Evolutionary conservation across 1,284 basidiomycete species (phyloP).

Genomic region (Austropuccinia psidii): DNA sequence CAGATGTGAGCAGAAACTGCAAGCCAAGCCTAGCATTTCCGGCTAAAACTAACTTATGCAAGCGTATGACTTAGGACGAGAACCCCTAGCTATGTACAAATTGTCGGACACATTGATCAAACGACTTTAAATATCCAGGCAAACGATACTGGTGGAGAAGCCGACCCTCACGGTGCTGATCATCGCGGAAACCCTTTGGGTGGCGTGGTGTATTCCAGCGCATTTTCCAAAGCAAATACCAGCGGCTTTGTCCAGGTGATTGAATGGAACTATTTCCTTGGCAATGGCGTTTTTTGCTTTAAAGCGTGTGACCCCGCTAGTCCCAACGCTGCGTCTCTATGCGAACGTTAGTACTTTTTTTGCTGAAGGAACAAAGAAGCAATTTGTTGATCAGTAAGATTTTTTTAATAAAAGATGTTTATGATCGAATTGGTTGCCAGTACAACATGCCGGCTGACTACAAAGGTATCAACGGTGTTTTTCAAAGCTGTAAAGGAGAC

Average conservation of each 20-base stretch:
- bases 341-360: conserved; percentile 54
- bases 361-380: conserved; percentile 41
- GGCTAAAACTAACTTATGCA: background rate
- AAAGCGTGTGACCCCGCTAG: conserved; percentile 58
- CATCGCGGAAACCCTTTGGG: conserved; percentile 39
- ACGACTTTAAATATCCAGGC: conserved; percentile 54
- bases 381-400: background rate
- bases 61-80: conserved; percentile 47
- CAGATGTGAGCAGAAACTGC: conserved; percentile 50
- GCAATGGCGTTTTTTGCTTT: conserved; percentile 54
- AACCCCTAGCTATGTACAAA: conserved; percentile 60
- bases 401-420: conserved; percentile 38
- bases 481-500: conserved; percentile 39
- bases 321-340: conserved; percentile 52
- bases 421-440: conserved; percentile 60
- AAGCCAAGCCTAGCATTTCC: too few species aligned
- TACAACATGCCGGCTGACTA: conserved; percentile 52
- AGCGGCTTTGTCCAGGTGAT: conserved; percentile 42
- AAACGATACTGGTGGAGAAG: conserved; percentile 57
- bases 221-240: conserved; percentile 45
- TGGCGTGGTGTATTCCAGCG: conserved; percentile 41
- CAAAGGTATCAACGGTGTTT: conserved; percentile 38
- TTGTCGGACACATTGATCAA: conserved; percentile 60
- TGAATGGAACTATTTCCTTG: conserved; percentile 53
- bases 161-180: conserved; percentile 39